Evolutionary conservation across 805 yeast species (phyloP).

Genomic region (Candida gorgasii): DNA sequence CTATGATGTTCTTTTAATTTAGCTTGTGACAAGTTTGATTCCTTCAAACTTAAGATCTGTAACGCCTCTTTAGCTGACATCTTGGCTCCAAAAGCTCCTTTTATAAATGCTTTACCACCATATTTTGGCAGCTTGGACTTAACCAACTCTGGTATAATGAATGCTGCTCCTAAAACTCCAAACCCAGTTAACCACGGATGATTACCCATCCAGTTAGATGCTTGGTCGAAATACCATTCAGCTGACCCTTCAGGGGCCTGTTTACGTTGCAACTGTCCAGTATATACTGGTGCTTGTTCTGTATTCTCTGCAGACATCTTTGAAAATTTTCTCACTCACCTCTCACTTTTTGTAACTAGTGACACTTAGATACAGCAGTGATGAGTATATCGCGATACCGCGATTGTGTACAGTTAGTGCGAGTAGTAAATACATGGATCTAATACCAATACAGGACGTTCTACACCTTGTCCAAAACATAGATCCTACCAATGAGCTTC

Average conservation of each 20-base stretch:
- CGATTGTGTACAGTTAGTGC: not conserved
- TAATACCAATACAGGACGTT: slow-evolving; percentile 4
- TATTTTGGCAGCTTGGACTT: slow-evolving; percentile 69
- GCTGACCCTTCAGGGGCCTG: slow-evolving; percentile 46
- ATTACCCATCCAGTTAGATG: slow-evolving; percentile 59
- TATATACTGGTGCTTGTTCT: slow-evolving; percentile 20
- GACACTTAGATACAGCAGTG: too few species aligned
- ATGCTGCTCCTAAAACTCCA: slow-evolving; percentile 66
- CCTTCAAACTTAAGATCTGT: slow-evolving; percentile 75
- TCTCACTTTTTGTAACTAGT: too few species aligned
- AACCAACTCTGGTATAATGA: slow-evolving; percentile 65
- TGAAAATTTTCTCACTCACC: slow-evolving; percentile 3
- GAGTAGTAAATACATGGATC: slow-evolving; percentile 6
- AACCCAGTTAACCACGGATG: slow-evolving; percentile 77
- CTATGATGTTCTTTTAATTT: slow-evolving; percentile 79
- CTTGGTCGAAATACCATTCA: slow-evolving; percentile 67
- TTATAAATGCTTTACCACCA: slow-evolving; percentile 65
- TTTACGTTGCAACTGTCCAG: slow-evolving; percentile 43
- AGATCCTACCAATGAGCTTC: not conserved
- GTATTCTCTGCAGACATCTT: slow-evolving; percentile 22
- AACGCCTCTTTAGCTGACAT: slow-evolving; percentile 89
- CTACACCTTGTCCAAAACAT: slow-evolving; percentile 1
- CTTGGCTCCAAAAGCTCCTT: slow-evolving; percentile 91
- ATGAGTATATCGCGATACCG: not conserved
- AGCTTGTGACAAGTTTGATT: slow-evolving; percentile 59